Percentiles rank a stretch among this genome's conserved stretches.
Conservation (phyloP, 2,329 filamentous ascomycete species). For the Claviceps fusiformis region DNA sequence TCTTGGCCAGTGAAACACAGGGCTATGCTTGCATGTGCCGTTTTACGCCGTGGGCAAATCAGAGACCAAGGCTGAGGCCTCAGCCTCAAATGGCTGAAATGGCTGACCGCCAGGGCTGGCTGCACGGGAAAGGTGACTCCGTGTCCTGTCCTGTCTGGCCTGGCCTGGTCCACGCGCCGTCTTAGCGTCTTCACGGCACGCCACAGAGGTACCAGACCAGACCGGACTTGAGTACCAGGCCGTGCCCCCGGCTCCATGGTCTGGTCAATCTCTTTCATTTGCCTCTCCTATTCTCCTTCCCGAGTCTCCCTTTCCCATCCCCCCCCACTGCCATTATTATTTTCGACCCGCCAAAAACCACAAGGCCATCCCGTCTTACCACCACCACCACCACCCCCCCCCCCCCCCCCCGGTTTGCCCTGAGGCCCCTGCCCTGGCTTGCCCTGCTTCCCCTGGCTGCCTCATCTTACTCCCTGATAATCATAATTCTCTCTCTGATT, state of each 20-base stretch:
- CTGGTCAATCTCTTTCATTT: neutral
- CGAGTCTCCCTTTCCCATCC: neutral
- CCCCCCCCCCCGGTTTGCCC: neutral
- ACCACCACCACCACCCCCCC: too few relatives aligned
- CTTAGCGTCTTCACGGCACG: too few relatives aligned
- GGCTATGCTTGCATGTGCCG: too few relatives aligned
- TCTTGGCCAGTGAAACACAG: too few relatives aligned
- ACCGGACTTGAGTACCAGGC: neutral
- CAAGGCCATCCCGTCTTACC: neutral
- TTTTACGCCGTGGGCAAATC: too few relatives aligned
- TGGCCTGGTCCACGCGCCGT: too few relatives aligned
- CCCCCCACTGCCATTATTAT: neutral
- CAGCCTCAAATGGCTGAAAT: neutral
- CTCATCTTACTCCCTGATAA: neutral
- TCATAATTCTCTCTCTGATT: neutral
- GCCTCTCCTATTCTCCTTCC: neutral
- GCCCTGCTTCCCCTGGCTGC: neutral
- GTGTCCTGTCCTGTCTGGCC: too few relatives aligned
- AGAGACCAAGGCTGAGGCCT: neutral
- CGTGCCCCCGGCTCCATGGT: neutral
- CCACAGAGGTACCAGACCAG: too few relatives aligned
- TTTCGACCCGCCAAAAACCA: neutral
- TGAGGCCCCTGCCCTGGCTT: neutral
- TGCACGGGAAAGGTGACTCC: too few relatives aligned
- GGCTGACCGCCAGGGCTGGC: too few relatives aligned